Evolutionary conservation across 2,329 filamentous ascomycete genomes (phyloP).

Genomic region (Talaromyces amestolkiae): DNA sequence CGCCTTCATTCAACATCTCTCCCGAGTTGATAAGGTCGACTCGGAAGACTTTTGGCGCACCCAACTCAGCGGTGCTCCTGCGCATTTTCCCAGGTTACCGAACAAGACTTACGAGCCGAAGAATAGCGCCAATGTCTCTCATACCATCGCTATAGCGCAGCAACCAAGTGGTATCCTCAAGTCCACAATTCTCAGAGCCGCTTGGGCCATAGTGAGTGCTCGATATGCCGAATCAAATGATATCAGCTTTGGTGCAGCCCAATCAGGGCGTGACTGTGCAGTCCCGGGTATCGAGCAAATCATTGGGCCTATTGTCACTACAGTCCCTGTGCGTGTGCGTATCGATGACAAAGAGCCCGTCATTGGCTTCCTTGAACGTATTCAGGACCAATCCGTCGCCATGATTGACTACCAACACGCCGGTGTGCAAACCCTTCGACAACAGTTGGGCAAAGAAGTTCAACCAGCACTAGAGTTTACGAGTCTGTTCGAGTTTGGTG

Average conservation of each 20-base stretch:
- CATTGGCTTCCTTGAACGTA: conserved; percentile 50
- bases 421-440: conserved; percentile 36
- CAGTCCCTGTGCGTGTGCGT: conserved; percentile 2
- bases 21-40: conserved; percentile 8
- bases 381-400: conserved; percentile 52
- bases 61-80: conserved; percentile 7
- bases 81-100: conserved; percentile 1
- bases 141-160: neutral
- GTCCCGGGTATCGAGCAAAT: conserved; percentile 37
- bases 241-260: conserved; percentile 29
- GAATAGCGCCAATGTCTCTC: neutral
- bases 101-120: neutral
- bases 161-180: conserved; percentile 23
- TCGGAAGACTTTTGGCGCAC: conserved; percentile 21
- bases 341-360: neutral
- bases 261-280: conserved; percentile 34
- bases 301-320: conserved; percentile 28
- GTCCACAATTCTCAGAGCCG: conserved; percentile 36
- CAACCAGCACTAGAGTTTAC: neutral
- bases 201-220: conserved; percentile 24
- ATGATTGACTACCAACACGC: conserved; percentile 61
- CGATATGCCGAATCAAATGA: conserved; percentile 20
- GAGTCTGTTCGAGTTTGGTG: neutral
- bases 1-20: conserved; percentile 24
- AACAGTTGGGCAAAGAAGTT: neutral